Percentiles rank a stretch among this genome's conserved stretches.
Evolutionary conservation across 83 land plant species (phyloP).

Genomic region (Picea abies): DNA sequence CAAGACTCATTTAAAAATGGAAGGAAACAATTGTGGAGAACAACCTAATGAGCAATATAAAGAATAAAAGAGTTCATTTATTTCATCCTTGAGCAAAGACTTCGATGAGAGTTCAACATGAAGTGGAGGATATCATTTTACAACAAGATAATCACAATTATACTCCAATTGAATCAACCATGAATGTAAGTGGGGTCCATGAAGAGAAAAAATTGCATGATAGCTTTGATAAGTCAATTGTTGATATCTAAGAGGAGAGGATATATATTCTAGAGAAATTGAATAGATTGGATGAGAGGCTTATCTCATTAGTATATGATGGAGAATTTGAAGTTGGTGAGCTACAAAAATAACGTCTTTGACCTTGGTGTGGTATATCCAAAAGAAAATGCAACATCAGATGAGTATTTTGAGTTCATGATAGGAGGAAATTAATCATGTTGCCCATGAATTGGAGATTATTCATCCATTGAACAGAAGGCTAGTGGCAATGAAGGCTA

Average conservation of each 20-base stretch:
- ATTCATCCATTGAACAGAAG: background rate
- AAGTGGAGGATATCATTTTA: background rate
- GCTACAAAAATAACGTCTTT: no score
- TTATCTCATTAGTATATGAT: conserved; percentile 10
- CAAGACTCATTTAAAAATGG: background rate
- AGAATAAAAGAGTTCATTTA: background rate
- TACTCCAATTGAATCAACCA: no score
- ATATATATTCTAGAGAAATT: conserved; percentile 1
- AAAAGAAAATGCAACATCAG: background rate
- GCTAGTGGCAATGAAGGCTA: background rate
- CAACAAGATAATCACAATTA: no score
- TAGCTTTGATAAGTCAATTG: background rate
- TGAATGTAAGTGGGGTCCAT: background rate
- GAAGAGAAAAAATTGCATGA: background rate
- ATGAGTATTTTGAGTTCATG: background rate
- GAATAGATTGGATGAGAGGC: conserved; percentile 17
- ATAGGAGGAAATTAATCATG: background rate
- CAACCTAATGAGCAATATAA: background rate
- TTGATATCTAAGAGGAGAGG: conserved; percentile 18
- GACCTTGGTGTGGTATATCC: conserved; percentile 4
- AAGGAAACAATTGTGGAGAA: background rate
- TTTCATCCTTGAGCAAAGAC: background rate
- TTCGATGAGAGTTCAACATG: no score
- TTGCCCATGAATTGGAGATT: background rate
- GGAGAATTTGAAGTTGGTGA: background rate